phyloP scores from a whole-genome alignment of 306 rosid species.

The Prunus salicina region DNA sequence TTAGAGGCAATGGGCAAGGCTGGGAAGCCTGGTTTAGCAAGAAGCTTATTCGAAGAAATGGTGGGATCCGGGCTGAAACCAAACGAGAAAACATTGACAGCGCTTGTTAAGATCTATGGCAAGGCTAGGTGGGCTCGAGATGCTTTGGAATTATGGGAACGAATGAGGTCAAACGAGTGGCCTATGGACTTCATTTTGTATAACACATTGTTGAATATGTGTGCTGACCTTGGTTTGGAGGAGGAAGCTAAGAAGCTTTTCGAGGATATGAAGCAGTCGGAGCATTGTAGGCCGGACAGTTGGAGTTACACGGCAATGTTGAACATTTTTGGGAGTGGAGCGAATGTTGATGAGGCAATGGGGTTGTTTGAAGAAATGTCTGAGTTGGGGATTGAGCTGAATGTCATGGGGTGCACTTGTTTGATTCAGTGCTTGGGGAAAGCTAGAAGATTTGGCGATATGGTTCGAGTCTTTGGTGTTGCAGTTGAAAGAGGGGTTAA shows the following conservation, averaged over 20 bases:
- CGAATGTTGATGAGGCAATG: constrained; percentile 69
- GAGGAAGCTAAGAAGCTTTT: constrained; percentile 84
- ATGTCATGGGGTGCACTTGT: constrained; percentile 91
- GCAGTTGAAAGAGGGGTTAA: constrained; percentile 59
- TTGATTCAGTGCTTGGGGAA: constrained; percentile 93
- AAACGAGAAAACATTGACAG: constrained; percentile 79
- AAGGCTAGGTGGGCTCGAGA: constrained; percentile 91
- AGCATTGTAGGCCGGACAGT: constrained; percentile 60
- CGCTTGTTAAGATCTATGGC: constrained; percentile 83
- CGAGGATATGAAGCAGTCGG: constrained; percentile 67
- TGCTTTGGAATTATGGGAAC: constrained; percentile 77
- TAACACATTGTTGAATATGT: constrained; percentile 90
- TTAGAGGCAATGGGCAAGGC: constrained; percentile 96
- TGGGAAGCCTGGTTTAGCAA: constrained; percentile 87
- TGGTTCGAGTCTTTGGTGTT: constrained; percentile 56
- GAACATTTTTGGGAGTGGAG: constrained; percentile 78
- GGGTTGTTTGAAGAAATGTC: constrained; percentile 76
- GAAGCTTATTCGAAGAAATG: constrained; percentile 86
- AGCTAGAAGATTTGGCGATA: constrained; percentile 57
- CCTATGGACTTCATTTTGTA: constrained; percentile 87
- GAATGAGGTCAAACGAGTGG: constrained; percentile 67
- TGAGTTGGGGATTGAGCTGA: constrained; percentile 56
- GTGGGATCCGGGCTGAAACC: constrained; percentile 65
- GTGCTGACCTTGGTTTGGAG: constrained; percentile 87
- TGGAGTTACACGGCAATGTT: constrained; percentile 98